Percentiles rank a stretch among this genome's conserved stretches.
phyloP scores from a whole-genome alignment of 257 asterid genomes.

The Primulina huaijiensis region DNA sequence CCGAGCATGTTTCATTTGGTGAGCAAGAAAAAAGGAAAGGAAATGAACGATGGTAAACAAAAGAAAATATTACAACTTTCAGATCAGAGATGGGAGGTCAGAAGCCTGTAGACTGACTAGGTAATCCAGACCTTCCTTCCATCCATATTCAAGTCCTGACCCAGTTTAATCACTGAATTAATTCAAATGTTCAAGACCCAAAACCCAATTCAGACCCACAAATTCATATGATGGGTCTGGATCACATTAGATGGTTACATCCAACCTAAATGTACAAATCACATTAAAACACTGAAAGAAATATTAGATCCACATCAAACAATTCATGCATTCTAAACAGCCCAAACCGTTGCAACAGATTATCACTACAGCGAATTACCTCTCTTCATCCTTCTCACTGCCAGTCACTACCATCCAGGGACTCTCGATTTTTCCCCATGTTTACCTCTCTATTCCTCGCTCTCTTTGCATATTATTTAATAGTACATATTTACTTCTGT shows the following conservation, averaged over 20 bases:
- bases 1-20: not conserved
- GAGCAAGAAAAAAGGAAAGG: not conserved
- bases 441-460: not conserved
- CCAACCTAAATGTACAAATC: not conserved
- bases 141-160: not conserved
- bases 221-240: not conserved
- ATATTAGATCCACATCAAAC: not conserved
- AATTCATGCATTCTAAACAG: not conserved
- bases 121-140: not conserved
- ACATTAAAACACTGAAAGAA: too few relatives aligned
- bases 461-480: not conserved
- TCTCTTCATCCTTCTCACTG: too few relatives aligned
- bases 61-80: not conserved
- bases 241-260: not conserved
- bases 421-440: not conserved
- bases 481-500: not conserved
- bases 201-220: not conserved
- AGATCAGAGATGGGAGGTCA: not conserved
- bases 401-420: not conserved
- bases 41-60: not conserved
- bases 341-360: not conserved
- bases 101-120: slow-evolving; percentile 1
- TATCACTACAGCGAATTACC: too few relatives aligned
- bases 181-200: not conserved
- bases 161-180: not conserved